Evolutionary conservation across 1,284 basidiomycete genomes (phyloP), one percentile per base, ranked within the genome.

Genomic region (Thelephora terrestris): DNA sequence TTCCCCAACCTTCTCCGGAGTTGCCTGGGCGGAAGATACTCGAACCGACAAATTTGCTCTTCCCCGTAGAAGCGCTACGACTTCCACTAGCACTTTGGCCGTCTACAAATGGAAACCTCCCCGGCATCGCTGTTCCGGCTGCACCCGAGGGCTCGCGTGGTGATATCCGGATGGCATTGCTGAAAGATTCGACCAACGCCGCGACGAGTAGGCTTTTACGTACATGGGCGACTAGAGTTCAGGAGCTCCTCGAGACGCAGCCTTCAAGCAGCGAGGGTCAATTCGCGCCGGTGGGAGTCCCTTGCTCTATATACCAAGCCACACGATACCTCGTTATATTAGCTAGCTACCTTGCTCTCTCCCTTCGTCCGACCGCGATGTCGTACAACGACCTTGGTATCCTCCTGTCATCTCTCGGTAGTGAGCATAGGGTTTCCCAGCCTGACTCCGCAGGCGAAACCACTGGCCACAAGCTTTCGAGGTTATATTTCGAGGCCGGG

Each of bases 371-470:
- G 2, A 71, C 73, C 3, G 71, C 79, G 3, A 75, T 75, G 43
- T 75, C 73, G 4, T 74, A 71, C 63, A 81, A 82, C 57, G 80
- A 81, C 51, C 66, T 80, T 18, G 79, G 79, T 20, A 79, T 81
- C 50, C 61, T 81, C 23, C 60, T 81, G 4, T 75, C 78, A 2
- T 67, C 69, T 2, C 62, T 78, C 36, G 12, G 53, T 61, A 17
- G 46, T 65, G 5, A 61, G 64, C 0, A 55, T 60, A 2, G 57
- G 54, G 0, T 53, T 61, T 18, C 50, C 56, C 23, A 12, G 66
- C 68, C 17, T 58, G 65, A 16, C 62, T 52, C 14, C 55, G 58
- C 44, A 42, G 55, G 9, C 47, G 61, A 9, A 58, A 60, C 20
- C 9, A 32, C 29, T 12, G 64, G 65, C 2, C 59, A 61, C 7